Base-by-base conservation (phyloP, 2,329 filamentous ascomycete species). In the Lachnellula arida region DNA sequence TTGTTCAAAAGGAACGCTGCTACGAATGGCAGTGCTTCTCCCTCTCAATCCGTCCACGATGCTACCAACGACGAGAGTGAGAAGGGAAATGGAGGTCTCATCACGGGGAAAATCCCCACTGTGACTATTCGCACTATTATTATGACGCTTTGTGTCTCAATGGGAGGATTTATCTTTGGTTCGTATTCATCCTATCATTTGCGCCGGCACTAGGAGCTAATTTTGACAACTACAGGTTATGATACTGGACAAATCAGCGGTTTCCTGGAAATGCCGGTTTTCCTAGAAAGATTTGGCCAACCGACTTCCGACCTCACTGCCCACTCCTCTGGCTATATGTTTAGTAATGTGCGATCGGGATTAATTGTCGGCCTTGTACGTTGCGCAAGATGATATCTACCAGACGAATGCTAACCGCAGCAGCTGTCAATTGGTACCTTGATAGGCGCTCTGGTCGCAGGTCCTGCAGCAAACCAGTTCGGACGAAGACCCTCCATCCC, bases 351-450 rank as follows among this genome's bases (percentile, higher is more conserved):
- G 4, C 76, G 84, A 53, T 81, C 84, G 59, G 85, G 85, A 51
- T 79, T 83, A 22, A 84, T 88, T 60, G 80, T 84, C 56, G 84
- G 78, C 59, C 74, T 87, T 34, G 65, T 67, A 63, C n/a, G 64
- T 59, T 22, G 81, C 81, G 12, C 79, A 77, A 23, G 68, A 84
- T 39, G 61, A 83, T 43, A 81, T 81, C 47, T 76, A 80, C 46
- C 68, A 84, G 11, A 62, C 77, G 43, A 75, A 78, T 11, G 81
- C 82, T 17, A 56, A 62, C 12, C 81, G 79, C 11, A 70, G 62
- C 80, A 79, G 61, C 80, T 93, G 49, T 93, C 89, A 34, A 83
- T 69, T 68, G 88, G 88, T 74, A 92, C 89, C 62, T 91, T 93
- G 77, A 87, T 91, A 58, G 89, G 89, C 69, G 86, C 81, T 50